A percentile compares a stretch with the other conserved stretches of the same genome.
Evolutionary conservation across 2,329 filamentous ascomycete species (phyloP).

Genomic region (Venturia pyrina): DNA sequence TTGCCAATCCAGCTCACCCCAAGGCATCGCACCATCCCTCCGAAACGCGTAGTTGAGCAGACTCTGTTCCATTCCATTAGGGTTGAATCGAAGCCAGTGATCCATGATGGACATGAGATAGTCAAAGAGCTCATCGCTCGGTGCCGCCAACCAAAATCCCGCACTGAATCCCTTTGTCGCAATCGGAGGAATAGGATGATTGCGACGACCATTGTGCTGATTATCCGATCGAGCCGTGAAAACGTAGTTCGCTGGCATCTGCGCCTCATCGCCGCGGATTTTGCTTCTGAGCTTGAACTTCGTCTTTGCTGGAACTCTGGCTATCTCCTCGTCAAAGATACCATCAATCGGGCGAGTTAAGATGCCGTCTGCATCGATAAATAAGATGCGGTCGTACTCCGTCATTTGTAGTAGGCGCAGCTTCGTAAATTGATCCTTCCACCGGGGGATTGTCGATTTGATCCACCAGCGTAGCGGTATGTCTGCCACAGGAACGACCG

Average conservation of each 20-base stretch:
- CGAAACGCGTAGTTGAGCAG: constrained; percentile 13
- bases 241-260: constrained; percentile 2
- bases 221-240: background rate
- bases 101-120: constrained; percentile 11
- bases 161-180: constrained; percentile 8
- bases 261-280: background rate
- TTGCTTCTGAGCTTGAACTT: background rate
- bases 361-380: constrained; percentile 12
- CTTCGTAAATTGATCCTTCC: constrained; percentile 13
- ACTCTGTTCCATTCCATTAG: constrained; percentile 10
- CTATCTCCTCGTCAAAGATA: constrained; percentile 10
- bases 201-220: background rate
- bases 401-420: constrained; percentile 11
- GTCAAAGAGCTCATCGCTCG: constrained; percentile 1
- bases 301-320: background rate
- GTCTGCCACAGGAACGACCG: constrained; percentile 9
- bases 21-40: constrained; percentile 12
- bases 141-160: constrained; percentile 11
- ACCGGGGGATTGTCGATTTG: background rate
- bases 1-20: background rate
- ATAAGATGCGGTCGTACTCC: constrained; percentile 13
- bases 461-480: background rate
- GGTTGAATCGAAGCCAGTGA: constrained; percentile 7
- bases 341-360: constrained; percentile 9
- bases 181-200: background rate